Percentiles rank a stretch among this genome's conserved stretches.
phyloP scores from a whole-genome alignment of 345 rosid genomes.

The Ceriops decandra region DNA sequence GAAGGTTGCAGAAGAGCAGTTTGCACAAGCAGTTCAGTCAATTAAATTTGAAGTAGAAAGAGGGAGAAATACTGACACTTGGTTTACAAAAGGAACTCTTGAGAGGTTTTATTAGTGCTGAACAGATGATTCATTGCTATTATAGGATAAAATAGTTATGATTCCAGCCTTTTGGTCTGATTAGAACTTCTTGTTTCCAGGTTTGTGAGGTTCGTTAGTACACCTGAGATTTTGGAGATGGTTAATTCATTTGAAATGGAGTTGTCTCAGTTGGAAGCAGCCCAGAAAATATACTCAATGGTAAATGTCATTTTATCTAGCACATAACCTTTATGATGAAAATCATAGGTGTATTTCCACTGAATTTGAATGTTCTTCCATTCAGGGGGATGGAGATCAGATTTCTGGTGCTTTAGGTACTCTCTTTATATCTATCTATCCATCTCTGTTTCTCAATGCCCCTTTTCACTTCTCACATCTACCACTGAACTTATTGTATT shows the following conservation, averaged over 20 bases:
- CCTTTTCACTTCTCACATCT: too few species aligned
- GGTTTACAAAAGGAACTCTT: conserved; percentile 96
- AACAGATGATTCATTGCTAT: conserved; percentile 14
- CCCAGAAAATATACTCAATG: conserved; percentile 78
- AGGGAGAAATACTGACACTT: conserved; percentile 46
- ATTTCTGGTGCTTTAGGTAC: conserved; percentile 57
- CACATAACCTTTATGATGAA: conserved; percentile 15
- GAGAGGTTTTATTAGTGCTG: conserved; percentile 59
- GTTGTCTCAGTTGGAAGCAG: conserved; percentile 96
- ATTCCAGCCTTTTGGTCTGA: conserved; percentile 16
- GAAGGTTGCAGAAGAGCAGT: conserved; percentile 83
- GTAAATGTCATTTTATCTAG: conserved; percentile 36
- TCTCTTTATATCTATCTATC: background rate
- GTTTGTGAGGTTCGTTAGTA: conserved; percentile 97
- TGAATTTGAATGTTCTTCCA: conserved; percentile 32
- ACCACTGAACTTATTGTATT: too few species aligned
- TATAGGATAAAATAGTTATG: conserved; percentile 2
- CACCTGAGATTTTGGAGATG: conserved; percentile 90
- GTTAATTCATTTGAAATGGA: conserved; percentile 75
- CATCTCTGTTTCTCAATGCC: background rate
- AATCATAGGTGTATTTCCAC: conserved; percentile 15
- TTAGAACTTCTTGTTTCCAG: conserved; percentile 39
- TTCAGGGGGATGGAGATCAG: conserved; percentile 69
- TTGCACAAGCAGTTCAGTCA: conserved; percentile 48
- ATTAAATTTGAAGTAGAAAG: conserved; percentile 70